Conservation (phyloP, 2,329 filamentous ascomycete species). For the Verticillium albo-atrum region DNA sequence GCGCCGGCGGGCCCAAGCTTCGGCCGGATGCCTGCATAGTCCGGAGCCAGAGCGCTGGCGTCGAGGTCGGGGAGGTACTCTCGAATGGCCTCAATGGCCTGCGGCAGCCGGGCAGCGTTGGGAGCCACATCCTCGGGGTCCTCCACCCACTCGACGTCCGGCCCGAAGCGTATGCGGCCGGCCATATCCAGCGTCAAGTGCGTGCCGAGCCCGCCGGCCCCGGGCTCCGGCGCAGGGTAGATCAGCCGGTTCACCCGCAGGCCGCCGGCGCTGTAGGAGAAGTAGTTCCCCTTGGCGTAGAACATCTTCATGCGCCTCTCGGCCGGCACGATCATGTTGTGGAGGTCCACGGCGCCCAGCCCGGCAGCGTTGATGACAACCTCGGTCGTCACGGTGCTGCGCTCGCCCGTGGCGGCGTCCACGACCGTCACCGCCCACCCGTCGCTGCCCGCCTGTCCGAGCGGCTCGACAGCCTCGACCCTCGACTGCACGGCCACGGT, state of each 20-base stretch:
- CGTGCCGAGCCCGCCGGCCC: slow-evolving; percentile 80
- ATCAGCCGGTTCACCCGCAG: slow-evolving; percentile 69
- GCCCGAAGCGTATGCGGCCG: slow-evolving; percentile 84
- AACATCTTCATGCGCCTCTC: slow-evolving; percentile 55
- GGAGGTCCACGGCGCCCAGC: slow-evolving; percentile 68
- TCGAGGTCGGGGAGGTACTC: slow-evolving; percentile 76
- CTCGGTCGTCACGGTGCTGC: slow-evolving; percentile 63
- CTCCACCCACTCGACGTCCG: slow-evolving; percentile 91
- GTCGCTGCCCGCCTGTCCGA: slow-evolving; percentile 37
- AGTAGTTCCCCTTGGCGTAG: slow-evolving; percentile 96
- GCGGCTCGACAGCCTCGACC: slow-evolving; percentile 57
- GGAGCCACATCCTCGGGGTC: slow-evolving; percentile 65
- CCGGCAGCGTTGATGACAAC: slow-evolving; percentile 84
- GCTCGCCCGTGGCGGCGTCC: slow-evolving; percentile 40
- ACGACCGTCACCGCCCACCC: slow-evolving; percentile 67
- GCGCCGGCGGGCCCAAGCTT: slow-evolving; percentile 64
- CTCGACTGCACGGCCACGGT: slow-evolving; percentile 64
- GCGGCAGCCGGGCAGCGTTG: slow-evolving; percentile 55
- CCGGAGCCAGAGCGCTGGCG: slow-evolving; percentile 59
- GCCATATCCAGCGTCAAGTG: slow-evolving; percentile 88
- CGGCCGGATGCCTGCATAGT: slow-evolving; percentile 89
- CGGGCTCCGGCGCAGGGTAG: slow-evolving; percentile 82
- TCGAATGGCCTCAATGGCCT: slow-evolving; percentile 70
- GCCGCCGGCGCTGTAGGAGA: slow-evolving; percentile 59
- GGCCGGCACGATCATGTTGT: slow-evolving; percentile 73